phyloP scores from a whole-genome alignment of 306 rosid genomes.

The Rosa multiflora region DNA sequence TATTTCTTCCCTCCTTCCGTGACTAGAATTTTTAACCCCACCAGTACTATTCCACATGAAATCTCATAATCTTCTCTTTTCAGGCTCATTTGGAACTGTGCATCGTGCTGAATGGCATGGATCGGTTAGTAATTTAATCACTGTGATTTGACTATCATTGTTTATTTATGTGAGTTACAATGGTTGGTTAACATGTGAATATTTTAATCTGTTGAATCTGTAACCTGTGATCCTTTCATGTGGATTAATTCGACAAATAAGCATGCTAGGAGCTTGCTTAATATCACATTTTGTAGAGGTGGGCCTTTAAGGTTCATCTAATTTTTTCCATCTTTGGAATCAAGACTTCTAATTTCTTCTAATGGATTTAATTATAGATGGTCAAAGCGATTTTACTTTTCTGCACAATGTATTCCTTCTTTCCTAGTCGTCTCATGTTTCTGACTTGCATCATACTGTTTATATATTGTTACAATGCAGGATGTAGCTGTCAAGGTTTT shows the following conservation, averaged over 20 bases:
- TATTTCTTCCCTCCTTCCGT: constrained; percentile 33
- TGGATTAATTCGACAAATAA: background rate
- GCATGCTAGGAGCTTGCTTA: background rate
- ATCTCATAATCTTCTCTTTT: constrained; percentile 20
- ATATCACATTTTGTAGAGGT: background rate
- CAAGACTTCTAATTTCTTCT: background rate
- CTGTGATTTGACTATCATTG: background rate
- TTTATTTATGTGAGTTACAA: background rate
- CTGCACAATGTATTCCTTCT: background rate
- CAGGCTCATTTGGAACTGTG: constrained; percentile 98
- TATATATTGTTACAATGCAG: constrained; percentile 39
- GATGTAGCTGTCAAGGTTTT: constrained; percentile 98
- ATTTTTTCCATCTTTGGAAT: background rate
- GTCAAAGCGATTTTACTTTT: background rate
- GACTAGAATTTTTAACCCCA: background rate
- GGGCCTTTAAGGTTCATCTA: background rate
- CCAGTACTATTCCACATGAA: constrained; percentile 6
- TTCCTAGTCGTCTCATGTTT: background rate
- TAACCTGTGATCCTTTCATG: background rate
- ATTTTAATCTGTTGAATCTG: background rate
- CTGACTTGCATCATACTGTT: background rate
- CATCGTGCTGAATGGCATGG: constrained; percentile 99
- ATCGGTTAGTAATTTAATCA: constrained; percentile 57
- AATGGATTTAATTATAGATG: background rate
- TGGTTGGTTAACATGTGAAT: background rate